A percentile compares a stretch with the other conserved stretches of the same genome.
These are phyloP conservation scores for Phyllachora maydis DNA, from an alignment of 2,329 filamentous ascomycete species.

Conservation along the genomic window DNA sequence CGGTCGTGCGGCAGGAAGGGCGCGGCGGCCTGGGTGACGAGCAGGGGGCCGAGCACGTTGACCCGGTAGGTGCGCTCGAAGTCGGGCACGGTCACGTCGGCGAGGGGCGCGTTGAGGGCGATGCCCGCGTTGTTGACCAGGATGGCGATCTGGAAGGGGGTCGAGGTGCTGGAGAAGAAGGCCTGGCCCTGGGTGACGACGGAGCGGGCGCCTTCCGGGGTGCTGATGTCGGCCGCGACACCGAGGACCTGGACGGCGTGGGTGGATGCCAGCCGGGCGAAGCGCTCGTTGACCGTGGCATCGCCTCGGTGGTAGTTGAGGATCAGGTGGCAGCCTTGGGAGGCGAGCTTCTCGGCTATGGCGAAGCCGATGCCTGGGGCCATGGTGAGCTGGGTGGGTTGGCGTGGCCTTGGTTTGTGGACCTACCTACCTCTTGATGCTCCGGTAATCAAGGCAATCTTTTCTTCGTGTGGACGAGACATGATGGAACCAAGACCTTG, in stretches of 20 bases:
- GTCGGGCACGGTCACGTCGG: slow-evolving; percentile 39
- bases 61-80: slow-evolving; percentile 56
- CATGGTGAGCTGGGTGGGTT: slow-evolving; percentile 2
- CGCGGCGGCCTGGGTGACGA: slow-evolving; percentile 53
- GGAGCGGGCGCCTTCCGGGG: slow-evolving; percentile 33
- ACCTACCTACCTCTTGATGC: slow-evolving; percentile 48
- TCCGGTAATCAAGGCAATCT: slow-evolving; percentile 62
- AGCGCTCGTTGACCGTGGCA: slow-evolving; percentile 34
- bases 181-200: slow-evolving; percentile 37
- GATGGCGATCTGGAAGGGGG: slow-evolving; percentile 54
- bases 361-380: slow-evolving; percentile 47
- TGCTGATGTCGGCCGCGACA: slow-evolving; percentile 53
- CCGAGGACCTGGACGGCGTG: slow-evolving; percentile 38
- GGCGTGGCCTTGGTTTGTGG: neutral
- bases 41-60: slow-evolving; percentile 65
- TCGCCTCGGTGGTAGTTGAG: slow-evolving; percentile 42
- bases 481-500: slow-evolving; percentile 10
- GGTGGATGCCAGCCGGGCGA: slow-evolving; percentile 28
- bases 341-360: slow-evolving; percentile 47
- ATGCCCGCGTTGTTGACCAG: slow-evolving; percentile 75
- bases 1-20: slow-evolving; percentile 51
- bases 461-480: slow-evolving; percentile 39
- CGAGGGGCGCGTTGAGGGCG: slow-evolving; percentile 40
- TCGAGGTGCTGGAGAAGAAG: slow-evolving; percentile 22
- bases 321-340: slow-evolving; percentile 47